Evolutionary conservation across 768 basidiomycete species (phyloP).

Genomic region (Phylloporus rhodoxanthus): DNA sequence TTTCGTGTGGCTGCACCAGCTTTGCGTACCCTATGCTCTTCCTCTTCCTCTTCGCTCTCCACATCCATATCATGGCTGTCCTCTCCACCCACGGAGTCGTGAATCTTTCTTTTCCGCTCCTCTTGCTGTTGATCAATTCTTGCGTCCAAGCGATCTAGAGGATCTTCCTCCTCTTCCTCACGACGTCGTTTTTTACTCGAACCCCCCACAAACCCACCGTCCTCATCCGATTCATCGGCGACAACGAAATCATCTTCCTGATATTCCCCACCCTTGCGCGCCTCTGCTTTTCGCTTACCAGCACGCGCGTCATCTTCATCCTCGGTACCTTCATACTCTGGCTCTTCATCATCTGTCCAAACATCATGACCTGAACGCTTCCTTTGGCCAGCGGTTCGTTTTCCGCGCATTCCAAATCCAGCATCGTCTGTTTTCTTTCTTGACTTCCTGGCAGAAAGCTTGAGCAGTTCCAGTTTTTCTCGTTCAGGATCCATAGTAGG

Average conservation of each 20-base stretch:
- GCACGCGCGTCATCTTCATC: slow-evolving; percentile 49
- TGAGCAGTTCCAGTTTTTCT: slow-evolving; percentile 62
- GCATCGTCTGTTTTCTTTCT: slow-evolving; percentile 52
- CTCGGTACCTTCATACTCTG: slow-evolving; percentile 49
- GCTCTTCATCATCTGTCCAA: slow-evolving; percentile 68
- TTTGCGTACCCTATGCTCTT: slow-evolving; percentile 61
- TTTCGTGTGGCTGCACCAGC: slow-evolving; percentile 49
- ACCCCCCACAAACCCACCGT: slow-evolving; percentile 36
- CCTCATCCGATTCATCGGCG: slow-evolving; percentile 70
- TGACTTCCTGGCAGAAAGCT: slow-evolving; percentile 57
- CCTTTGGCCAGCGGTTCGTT: slow-evolving; percentile 40
- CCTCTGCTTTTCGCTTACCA: slow-evolving; percentile 40
- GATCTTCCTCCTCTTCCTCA: slow-evolving; percentile 41
- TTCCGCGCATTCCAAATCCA: slow-evolving; percentile 43
- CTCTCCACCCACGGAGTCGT: slow-evolving; percentile 29
- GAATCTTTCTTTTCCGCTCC: slow-evolving; percentile 40
- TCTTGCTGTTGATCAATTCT: slow-evolving; percentile 53
- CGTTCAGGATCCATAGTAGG: slow-evolving; percentile 72
- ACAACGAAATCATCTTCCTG: slow-evolving; percentile 85
- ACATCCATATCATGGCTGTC: slow-evolving; percentile 59
- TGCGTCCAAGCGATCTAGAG: slow-evolving; percentile 66
- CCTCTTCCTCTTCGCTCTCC: slow-evolving; percentile 68
- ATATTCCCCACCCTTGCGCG: slow-evolving; percentile 63
- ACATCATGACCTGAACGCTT: slow-evolving; percentile 42
- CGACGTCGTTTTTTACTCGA: slow-evolving; percentile 33